These are phyloP conservation scores for Cladobotryum protrusum DNA, from an alignment of 2,329 filamentous ascomycete genomes.

Conservation along the genomic window DNA sequence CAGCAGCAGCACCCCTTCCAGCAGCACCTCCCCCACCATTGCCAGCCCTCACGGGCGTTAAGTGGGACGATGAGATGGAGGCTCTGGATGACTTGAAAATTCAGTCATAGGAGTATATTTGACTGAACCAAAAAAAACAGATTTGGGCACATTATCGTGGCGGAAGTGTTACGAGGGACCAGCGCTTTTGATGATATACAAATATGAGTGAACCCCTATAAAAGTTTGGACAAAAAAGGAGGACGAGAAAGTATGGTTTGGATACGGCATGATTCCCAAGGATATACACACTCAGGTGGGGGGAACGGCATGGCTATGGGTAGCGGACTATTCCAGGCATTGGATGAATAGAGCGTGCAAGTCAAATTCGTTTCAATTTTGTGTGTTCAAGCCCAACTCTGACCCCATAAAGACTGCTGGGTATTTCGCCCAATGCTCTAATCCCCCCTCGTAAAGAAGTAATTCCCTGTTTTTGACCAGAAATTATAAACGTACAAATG, in stretches of 20 bases:
- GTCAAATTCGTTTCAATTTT: no score
- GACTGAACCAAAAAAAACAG: neutral
- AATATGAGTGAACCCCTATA: neutral
- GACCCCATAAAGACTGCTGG: neutral
- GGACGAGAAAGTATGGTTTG: neutral
- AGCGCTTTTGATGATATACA: neutral
- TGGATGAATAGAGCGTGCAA: no score
- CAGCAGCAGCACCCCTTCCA: neutral
- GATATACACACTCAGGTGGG: neutral
- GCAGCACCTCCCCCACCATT: slow-evolving; percentile 18
- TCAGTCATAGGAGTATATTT: slow-evolving; percentile 16
- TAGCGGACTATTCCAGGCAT: no score
- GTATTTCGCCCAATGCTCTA: neutral
- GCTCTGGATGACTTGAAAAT: slow-evolving; percentile 36
- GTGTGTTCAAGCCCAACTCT: no score
- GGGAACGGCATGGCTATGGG: neutral
- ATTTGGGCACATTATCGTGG: neutral
- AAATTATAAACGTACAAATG: neutral
- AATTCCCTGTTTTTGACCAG: slow-evolving; percentile 1
- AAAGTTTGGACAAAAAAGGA: neutral
- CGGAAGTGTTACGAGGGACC: neutral
- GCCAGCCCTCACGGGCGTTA: slow-evolving; percentile 29
- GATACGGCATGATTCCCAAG: neutral
- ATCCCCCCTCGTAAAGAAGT: no score
- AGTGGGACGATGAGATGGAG: slow-evolving; percentile 56